These are phyloP conservation scores for Solanum rostratum DNA, from an alignment of 257 asterid species.

Conservation along the genomic window DNA sequence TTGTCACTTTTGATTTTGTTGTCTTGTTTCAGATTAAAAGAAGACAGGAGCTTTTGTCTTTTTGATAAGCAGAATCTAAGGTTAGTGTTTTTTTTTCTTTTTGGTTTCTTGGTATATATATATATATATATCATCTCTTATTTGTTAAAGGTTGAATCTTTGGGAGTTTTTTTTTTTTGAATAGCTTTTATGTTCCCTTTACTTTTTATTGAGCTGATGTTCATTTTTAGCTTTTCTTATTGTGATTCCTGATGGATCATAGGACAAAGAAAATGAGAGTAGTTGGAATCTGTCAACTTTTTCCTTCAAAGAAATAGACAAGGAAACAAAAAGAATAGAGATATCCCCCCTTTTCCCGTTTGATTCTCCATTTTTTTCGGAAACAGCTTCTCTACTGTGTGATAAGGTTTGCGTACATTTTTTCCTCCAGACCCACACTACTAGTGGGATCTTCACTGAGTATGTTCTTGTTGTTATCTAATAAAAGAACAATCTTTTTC, in stretches of 20 bases:
- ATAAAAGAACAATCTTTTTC: neutral
- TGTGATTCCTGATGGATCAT: neutral
- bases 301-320: neutral
- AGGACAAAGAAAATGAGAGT: neutral
- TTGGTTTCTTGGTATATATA: neutral
- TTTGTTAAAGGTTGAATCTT: neutral
- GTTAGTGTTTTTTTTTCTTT: neutral
- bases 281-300: neutral
- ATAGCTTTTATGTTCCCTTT: neutral
- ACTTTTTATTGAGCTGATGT: neutral
- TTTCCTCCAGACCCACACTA: no score
- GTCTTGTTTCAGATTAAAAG: neutral
- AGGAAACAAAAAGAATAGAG: neutral
- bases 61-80: neutral
- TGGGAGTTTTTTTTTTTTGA: neutral
- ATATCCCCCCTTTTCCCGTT: neutral
- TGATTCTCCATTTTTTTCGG: neutral
- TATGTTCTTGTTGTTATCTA: neutral
- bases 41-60: neutral
- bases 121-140: neutral
- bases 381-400: no score
- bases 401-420: no score
- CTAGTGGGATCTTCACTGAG: no score
- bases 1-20: neutral
- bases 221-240: neutral